phyloP scores from a whole-genome alignment of 345 rosid species.

The Hibiscus mutabilis region DNA sequence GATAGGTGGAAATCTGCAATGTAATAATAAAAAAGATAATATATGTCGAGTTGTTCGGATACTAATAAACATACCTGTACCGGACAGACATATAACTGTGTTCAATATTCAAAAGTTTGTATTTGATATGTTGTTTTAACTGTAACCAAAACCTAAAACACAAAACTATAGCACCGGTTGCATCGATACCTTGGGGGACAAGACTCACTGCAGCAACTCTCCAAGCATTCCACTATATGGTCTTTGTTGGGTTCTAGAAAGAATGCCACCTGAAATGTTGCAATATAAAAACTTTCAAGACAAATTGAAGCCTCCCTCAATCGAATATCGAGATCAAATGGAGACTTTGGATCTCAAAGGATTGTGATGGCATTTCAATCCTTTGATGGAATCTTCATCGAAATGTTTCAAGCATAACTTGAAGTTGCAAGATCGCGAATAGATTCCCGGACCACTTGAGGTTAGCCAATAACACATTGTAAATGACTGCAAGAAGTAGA shows the following conservation, averaged over 20 bases:
- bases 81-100: too few relatives aligned
- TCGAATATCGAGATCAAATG: not conserved
- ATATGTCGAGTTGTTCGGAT: too few relatives aligned
- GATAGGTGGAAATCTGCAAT: slow-evolving; percentile 60
- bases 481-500: not conserved
- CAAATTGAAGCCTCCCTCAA: not conserved
- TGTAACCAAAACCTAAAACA: not conserved
- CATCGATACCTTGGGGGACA: not conserved
- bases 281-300: not conserved
- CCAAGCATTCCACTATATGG: slow-evolving; percentile 65
- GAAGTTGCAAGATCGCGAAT: not conserved
- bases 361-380: not conserved
- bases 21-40: not conserved
- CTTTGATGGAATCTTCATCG: not conserved
- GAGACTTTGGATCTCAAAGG: not conserved
- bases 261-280: slow-evolving; percentile 51
- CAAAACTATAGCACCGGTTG: not conserved
- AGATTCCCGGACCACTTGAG: not conserved
- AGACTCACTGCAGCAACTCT: slow-evolving; percentile 65
- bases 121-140: not conserved
- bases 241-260: slow-evolving; percentile 66
- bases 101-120: not conserved
- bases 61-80: not conserved
- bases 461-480: not conserved
- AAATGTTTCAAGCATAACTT: not conserved